These are phyloP conservation scores for Phlyctochytrium arcticum DNA, from an alignment of 192 early-diverging fungal species.

Conservation along the genomic window DNA sequence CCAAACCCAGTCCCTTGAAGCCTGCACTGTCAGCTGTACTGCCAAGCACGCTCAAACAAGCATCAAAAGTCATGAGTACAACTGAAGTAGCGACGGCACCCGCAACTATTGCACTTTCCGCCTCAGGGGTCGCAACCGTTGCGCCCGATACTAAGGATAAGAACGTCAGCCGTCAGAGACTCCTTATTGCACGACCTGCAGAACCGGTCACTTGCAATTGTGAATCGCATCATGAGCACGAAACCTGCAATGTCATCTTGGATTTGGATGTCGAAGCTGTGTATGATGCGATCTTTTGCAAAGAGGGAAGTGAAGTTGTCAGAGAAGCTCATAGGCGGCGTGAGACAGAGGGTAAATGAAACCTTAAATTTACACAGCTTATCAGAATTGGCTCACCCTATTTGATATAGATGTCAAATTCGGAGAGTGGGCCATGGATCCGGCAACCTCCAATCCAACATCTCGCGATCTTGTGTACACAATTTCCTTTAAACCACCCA, in stretches of 20 bases:
- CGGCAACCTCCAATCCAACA: not conserved
- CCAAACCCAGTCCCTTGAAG: too few relatives aligned
- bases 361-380: not conserved
- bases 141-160: too few relatives aligned
- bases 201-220: slow-evolving; percentile 8
- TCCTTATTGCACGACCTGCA: not conserved
- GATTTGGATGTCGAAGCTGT: slow-evolving; percentile 21
- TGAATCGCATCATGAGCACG: slow-evolving; percentile 1
- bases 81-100: too few relatives aligned
- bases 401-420: slow-evolving; percentile 5
- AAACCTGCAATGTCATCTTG: slow-evolving; percentile 1
- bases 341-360: slow-evolving; percentile 4
- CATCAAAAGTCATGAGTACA: too few relatives aligned
- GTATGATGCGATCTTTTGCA: slow-evolving; percentile 20
- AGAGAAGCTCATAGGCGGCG: slow-evolving; percentile 12
- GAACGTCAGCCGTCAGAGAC: too few relatives aligned
- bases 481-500: slow-evolving; percentile 16
- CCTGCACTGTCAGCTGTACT: too few relatives aligned
- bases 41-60: too few relatives aligned
- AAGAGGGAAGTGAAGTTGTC: slow-evolving; percentile 7
- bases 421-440: slow-evolving; percentile 13
- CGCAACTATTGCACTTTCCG: too few relatives aligned
- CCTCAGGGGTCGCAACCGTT: too few relatives aligned
- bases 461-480: slow-evolving; percentile 9
- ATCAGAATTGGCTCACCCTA: not conserved